phyloP scores from a whole-genome alignment of 495 filamentous ascomycete genomes.

The Daldinia childiae region DNA sequence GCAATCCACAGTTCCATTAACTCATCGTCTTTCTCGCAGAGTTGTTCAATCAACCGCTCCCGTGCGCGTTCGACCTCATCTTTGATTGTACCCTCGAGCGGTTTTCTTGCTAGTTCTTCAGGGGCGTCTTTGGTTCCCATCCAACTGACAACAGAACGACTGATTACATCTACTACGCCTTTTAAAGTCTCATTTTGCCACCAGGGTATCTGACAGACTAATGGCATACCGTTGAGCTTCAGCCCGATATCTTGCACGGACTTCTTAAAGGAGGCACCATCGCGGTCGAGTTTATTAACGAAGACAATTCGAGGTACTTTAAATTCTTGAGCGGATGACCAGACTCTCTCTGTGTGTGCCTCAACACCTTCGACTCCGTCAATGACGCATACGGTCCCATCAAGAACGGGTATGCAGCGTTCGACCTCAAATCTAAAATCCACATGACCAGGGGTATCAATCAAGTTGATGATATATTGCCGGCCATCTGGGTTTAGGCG shows the following conservation, averaged over 20 bases:
- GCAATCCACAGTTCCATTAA: slow-evolving; percentile 87
- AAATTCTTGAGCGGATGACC: slow-evolving; percentile 87
- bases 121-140: slow-evolving; percentile 38
- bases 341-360: slow-evolving; percentile 97
- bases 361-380: slow-evolving; percentile 98
- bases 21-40: slow-evolving; percentile 86
- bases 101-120: slow-evolving; percentile 25
- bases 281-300: slow-evolving; percentile 95
- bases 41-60: slow-evolving; percentile 76
- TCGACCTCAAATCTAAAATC: slow-evolving; percentile 99
- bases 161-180: slow-evolving; percentile 85
- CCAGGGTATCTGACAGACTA: slow-evolving; percentile 95
- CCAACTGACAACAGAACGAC: slow-evolving; percentile 53
- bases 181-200: slow-evolving; percentile 80
- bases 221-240: slow-evolving; percentile 82
- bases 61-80: slow-evolving; percentile 81
- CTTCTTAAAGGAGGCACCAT: slow-evolving; percentile 87
- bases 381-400: slow-evolving; percentile 94
- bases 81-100: slow-evolving; percentile 54
- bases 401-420: slow-evolving; percentile 89
- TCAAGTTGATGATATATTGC: slow-evolving; percentile 79
- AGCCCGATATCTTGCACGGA: slow-evolving; percentile 86
- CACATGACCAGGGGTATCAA: slow-evolving; percentile 97
- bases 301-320: slow-evolving; percentile 87
- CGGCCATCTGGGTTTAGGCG: slow-evolving; percentile 49